Percentiles rank a stretch among this genome's conserved stretches.
These are phyloP conservation scores for Blastobotrys terrestris DNA, from an alignment of 805 yeast species.

Conservation along the genomic window DNA sequence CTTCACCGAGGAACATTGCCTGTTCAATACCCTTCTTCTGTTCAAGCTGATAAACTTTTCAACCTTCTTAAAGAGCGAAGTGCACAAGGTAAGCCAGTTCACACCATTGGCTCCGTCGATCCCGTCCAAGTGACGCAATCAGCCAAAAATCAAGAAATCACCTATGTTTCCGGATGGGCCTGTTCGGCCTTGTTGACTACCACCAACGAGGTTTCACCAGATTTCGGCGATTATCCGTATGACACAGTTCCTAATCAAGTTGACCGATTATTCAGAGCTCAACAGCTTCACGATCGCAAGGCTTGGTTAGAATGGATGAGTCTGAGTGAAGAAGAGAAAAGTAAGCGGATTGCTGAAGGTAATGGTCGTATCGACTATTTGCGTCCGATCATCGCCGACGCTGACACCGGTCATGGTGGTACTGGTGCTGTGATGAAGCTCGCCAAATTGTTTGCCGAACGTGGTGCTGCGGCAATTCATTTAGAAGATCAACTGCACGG, in stretches of 20 bases:
- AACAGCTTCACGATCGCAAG: constrained; percentile 50
- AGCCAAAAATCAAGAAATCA: constrained; percentile 45
- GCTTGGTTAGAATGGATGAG: constrained; percentile 38
- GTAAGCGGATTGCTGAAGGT: constrained; percentile 20
- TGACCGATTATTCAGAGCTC: constrained; percentile 52
- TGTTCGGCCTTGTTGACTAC: constrained; percentile 50
- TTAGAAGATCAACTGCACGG: constrained; percentile 61
- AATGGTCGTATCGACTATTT: constrained; percentile 41
- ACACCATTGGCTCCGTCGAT: constrained; percentile 56
- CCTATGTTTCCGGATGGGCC: constrained; percentile 59
- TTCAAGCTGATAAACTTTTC: constrained; percentile 49
- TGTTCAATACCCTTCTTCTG: constrained; percentile 39
- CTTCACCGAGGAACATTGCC: constrained; percentile 46
- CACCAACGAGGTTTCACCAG: constrained; percentile 59
- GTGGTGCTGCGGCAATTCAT: constrained; percentile 63
- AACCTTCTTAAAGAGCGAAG: constrained; percentile 38
- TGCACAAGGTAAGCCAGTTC: constrained; percentile 41
- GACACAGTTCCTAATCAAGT: constrained; percentile 66
- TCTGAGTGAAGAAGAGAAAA: constrained; percentile 23
- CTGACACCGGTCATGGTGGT: constrained; percentile 64
- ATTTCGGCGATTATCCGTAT: constrained; percentile 64
- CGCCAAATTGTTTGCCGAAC: constrained; percentile 60
- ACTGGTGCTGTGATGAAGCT: constrained; percentile 56
- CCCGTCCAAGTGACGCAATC: constrained; percentile 58
- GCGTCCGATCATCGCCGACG: constrained; percentile 61